Percentiles rank a stretch among this genome's conserved stretches.
These are phyloP conservation scores for Plasmodium fragile DNA, from an alignment of 169 alveolate genomes.

Conservation along the genomic window DNA sequence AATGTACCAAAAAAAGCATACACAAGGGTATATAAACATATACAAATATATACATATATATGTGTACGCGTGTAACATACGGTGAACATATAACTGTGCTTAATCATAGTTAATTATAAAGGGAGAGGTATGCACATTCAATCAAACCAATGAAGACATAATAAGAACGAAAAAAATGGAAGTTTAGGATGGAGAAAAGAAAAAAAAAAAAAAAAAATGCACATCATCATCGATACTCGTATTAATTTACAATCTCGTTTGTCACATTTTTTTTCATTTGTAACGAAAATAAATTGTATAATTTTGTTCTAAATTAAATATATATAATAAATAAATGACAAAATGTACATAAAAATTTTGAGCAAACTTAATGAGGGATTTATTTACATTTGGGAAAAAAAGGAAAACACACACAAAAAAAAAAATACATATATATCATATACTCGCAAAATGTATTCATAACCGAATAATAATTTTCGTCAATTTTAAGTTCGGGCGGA, in stretches of 20 bases:
- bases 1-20: slow-evolving; percentile 20
- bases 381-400: background rate
- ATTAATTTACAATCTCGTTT: slow-evolving; percentile 15
- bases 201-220: slow-evolving; percentile 13
- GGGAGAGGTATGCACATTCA: slow-evolving; percentile 14
- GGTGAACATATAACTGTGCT: background rate
- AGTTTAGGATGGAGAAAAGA: slow-evolving; percentile 18
- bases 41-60: slow-evolving; percentile 6
- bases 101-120: slow-evolving; percentile 34
- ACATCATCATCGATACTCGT: slow-evolving; percentile 11
- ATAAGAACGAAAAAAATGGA: slow-evolving; percentile 7
- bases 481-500: background rate
- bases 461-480: slow-evolving; percentile 3
- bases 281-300: slow-evolving; percentile 2
- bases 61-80: background rate
- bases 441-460: background rate
- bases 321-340: background rate
- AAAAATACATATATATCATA: background rate
- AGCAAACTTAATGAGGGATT: slow-evolving; percentile 10
- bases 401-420: background rate
- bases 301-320: background rate
- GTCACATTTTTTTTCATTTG: slow-evolving; percentile 3
- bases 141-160: background rate
- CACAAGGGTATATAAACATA: background rate
- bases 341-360: background rate